Evolutionary conservation across 257 asterid species (phyloP), one percentile per base, ranked within the genome.

Genomic region (Ajuga chamaepitys): DNA sequence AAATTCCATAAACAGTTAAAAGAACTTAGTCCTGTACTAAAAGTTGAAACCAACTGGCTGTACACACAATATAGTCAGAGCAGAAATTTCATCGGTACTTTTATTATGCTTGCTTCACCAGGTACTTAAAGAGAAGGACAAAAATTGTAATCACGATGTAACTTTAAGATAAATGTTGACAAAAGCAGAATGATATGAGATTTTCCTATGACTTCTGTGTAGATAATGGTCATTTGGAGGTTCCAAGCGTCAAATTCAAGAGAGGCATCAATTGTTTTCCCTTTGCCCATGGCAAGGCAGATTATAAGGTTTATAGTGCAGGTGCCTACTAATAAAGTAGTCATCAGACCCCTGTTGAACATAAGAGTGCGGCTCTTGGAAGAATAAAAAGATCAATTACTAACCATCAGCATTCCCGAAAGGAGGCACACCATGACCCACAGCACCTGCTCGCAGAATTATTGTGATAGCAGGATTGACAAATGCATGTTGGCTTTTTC

Each of bases 351-450:
- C n/a, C 34, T 12, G 56, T 22, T 48, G 48, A 59, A 48, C 48
- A 54, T 47, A 9, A 59, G 48, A 41, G 16, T n/a, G n/a, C n/a
- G 62, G 26, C 56, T 42, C 48, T 42, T 34, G 47, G 62, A 54
- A 51, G 64, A 74, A 40, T 45, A 18, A 72, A 62, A 24, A n/a
- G n/a, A 38, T 46, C 9, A 56, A 58, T 12, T 58, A 79, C 95
- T 78, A 77, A 89, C 98, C 95, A 78, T 92, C 95, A 34, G 88
- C 84, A 77, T 81, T 89, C 75, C 88, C 95, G 42, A 85, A 64
- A 53, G 95, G 97, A 56, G 97, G 95, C 75, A 85, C 93, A 38
- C 95, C 97, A 70, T 83, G 95, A 70, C 95, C 98, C 10, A 95
- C 95, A 53, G 89, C 89, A 75, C 98, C 95, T 67, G 75, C 78